Percentiles rank a stretch among this genome's conserved stretches.
Conservation (phyloP, 202 grass and related monocot genomes). For the Saccharum hybrid region DNA sequence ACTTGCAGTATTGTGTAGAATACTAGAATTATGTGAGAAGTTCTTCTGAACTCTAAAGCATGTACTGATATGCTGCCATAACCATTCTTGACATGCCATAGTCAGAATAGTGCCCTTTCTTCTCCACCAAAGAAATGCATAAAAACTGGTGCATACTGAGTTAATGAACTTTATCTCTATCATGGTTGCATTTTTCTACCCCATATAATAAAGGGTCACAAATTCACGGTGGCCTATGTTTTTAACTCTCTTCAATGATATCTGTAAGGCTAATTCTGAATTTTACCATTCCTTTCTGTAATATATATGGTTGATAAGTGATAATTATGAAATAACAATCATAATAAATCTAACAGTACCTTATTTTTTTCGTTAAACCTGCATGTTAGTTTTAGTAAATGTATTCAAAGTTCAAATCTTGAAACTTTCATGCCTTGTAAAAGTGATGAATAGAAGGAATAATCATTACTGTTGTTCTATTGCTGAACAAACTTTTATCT, state of each 20-base stretch:
- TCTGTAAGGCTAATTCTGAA: neutral
- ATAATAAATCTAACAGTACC: neutral
- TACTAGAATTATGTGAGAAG: neutral
- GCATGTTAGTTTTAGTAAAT: neutral
- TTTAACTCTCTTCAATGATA: neutral
- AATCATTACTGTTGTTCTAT: neutral
- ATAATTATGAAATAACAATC: neutral
- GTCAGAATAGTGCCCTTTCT: neutral
- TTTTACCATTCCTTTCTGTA: neutral
- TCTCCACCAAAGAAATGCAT: conserved; percentile 10
- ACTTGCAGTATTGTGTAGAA: neutral
- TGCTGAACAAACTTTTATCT: conserved; percentile 5
- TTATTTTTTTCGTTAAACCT: neutral
- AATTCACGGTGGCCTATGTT: neutral
- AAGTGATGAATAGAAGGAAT: neutral
- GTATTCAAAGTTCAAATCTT: neutral
- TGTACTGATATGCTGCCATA: conserved; percentile 1
- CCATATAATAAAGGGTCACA: conserved; percentile 4
- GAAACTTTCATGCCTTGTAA: neutral
- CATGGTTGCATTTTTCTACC: conserved; percentile 4
- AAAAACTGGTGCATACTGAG: conserved; percentile 15
- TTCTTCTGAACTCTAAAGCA: neutral
- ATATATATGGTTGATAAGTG: neutral
- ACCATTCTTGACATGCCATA: neutral
- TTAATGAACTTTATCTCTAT: neutral